Percentiles rank a stretch among this genome's conserved stretches.
Conservation (phyloP, 257 asterid species). For the Solanum sejunctum region DNA sequence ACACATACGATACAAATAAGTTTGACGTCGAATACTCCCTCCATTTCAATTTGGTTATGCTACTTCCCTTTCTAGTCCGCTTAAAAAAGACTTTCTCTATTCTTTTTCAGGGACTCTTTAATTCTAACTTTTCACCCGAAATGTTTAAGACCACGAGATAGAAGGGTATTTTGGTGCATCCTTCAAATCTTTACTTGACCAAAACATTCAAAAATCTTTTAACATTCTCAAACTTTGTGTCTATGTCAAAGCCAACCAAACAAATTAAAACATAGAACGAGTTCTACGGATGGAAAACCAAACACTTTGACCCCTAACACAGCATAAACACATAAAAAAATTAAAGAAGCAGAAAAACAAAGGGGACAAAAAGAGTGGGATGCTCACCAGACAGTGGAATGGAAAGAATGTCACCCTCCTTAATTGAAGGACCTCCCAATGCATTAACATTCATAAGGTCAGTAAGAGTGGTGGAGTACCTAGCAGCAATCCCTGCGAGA, state of each 20-base stretch:
- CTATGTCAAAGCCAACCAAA: background rate
- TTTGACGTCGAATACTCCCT: background rate
- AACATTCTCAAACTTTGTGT: background rate
- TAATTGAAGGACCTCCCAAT: conserved; percentile 47
- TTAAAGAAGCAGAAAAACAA: background rate
- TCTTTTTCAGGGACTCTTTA: background rate
- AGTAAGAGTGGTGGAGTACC: conserved; percentile 60
- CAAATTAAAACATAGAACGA: background rate
- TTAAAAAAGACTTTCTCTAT: background rate
- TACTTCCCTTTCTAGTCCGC: background rate
- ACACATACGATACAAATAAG: background rate
- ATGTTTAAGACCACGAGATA: background rate
- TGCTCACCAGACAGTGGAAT: conserved; percentile 74
- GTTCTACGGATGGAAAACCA: background rate
- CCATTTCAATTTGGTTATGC: background rate
- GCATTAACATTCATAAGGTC: conserved; percentile 85
- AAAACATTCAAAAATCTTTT: background rate
- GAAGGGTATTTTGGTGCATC: background rate
- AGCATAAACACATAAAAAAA: background rate
- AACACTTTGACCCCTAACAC: background rate
- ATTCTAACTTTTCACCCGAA: background rate
- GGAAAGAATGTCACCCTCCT: conserved; percentile 79
- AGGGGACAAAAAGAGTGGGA: background rate
- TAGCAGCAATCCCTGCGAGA: conserved; percentile 55
- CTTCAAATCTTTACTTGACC: too few species aligned